Conservation (phyloP, 2,329 filamentous ascomycete genomes). For the Taxawa tesnikishii region DNA sequence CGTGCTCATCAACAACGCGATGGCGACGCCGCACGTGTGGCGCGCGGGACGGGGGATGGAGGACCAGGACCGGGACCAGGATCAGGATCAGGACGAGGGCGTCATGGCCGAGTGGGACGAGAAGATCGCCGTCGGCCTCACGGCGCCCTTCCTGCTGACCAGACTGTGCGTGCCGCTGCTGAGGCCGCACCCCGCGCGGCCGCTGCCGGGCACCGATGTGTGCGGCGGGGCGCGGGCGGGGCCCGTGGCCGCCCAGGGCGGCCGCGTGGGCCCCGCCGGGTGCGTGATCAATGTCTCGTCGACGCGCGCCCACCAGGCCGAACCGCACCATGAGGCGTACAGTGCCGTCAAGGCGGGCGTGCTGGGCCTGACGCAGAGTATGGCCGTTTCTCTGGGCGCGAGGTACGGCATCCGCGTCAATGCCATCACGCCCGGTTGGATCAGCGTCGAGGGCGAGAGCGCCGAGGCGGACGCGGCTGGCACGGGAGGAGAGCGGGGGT, state of each 20-base stretch:
- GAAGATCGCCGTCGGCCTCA: slow-evolving; percentile 15
- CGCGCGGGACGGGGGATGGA: slow-evolving; percentile 6
- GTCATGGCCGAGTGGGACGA: slow-evolving; percentile 9
- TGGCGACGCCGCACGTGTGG: slow-evolving; percentile 7
- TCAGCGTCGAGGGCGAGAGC: slow-evolving; percentile 34
- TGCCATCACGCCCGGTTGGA: slow-evolving; percentile 39
- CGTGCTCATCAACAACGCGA: slow-evolving; percentile 30
- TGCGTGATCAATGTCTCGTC: slow-evolving; percentile 36
- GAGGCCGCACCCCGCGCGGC: slow-evolving; percentile 7
- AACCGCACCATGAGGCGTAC: slow-evolving; percentile 38
- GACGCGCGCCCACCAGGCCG: slow-evolving; percentile 37
- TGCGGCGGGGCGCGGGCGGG: slow-evolving; percentile 9
- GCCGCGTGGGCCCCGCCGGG: slow-evolving; percentile 1
- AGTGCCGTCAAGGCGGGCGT: slow-evolving; percentile 39
- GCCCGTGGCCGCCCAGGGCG: background rate
- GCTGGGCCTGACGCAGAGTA: slow-evolving; percentile 36
- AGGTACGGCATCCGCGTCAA: slow-evolving; percentile 34
- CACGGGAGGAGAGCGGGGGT: slow-evolving; percentile 14
- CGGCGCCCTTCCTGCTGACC: slow-evolving; percentile 17
- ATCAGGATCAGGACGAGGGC: slow-evolving; percentile 1
- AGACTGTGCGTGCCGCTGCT: slow-evolving; percentile 14
- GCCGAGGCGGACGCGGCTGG: slow-evolving; percentile 28
- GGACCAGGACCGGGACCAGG: slow-evolving; percentile 1
- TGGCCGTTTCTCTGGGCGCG: slow-evolving; percentile 34
- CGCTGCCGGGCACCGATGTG: background rate